A percentile compares a stretch with the other conserved stretches of the same genome.
These are phyloP conservation scores for Fraxinus americana DNA, from an alignment of 257 asterid species.

Conservation along the genomic window DNA sequence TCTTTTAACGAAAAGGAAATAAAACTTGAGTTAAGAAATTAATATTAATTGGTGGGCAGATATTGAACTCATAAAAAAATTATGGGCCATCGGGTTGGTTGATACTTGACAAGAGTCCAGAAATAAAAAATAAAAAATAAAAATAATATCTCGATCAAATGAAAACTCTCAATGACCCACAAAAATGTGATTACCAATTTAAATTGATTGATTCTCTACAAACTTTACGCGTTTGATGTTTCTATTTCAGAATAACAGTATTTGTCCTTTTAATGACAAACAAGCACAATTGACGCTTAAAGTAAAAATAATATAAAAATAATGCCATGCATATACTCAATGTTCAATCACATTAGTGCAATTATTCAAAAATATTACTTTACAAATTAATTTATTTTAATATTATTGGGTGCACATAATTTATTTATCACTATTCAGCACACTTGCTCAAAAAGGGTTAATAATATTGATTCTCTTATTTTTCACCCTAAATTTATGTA, in stretches of 20 bases:
- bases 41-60: background rate
- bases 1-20: too few relatives aligned
- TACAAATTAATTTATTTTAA: background rate
- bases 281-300: too few relatives aligned
- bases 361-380: background rate
- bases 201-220: background rate
- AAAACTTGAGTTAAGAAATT: too few relatives aligned
- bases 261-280: too few relatives aligned
- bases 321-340: too few relatives aligned
- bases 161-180: background rate
- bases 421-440: too few relatives aligned
- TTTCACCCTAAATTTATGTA: background rate
- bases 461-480: background rate
- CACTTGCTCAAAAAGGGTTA: background rate
- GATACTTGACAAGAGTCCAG: background rate
- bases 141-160: too few relatives aligned
- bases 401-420: background rate
- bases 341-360: background rate
- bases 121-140: too few relatives aligned
- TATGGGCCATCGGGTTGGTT: background rate
- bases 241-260: background rate
- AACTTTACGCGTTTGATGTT: too few relatives aligned
- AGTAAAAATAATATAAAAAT: background rate
- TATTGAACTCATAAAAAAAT: background rate
- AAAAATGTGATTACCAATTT: background rate